phyloP scores from a whole-genome alignment of 2,329 filamentous ascomycete species.

The Alternaria rosae region DNA sequence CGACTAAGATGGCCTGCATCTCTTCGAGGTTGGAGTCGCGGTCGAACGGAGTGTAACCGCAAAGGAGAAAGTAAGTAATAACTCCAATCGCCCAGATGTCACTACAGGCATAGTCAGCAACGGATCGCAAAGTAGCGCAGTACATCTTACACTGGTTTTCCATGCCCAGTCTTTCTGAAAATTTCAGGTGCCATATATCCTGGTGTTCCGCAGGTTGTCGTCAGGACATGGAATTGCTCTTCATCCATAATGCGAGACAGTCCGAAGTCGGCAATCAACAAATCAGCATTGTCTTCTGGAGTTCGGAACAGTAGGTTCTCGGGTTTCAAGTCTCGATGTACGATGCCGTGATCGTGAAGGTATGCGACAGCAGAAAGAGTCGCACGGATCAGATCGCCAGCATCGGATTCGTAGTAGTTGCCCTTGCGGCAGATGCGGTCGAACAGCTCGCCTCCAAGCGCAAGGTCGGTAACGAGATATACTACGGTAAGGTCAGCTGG shows the following conservation, averaged over 20 bases:
- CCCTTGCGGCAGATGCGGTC: slow-evolving; percentile 99
- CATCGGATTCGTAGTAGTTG: slow-evolving; percentile 97
- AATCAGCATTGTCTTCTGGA: slow-evolving; percentile 95
- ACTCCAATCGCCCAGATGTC: slow-evolving; percentile 99
- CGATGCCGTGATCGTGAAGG: slow-evolving; percentile 97
- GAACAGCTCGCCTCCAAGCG: slow-evolving; percentile 94
- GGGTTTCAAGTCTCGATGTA: slow-evolving; percentile 96
- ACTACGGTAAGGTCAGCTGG: slow-evolving; percentile 57
- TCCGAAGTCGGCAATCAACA: slow-evolving; percentile 96
- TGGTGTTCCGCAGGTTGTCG: slow-evolving; percentile 95
- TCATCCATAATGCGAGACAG: slow-evolving; percentile 98
- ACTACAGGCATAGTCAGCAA: slow-evolving; percentile 48
- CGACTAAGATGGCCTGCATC: slow-evolving; percentile 97
- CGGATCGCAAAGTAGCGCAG: neutral
- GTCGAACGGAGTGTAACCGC: slow-evolving; percentile 98
- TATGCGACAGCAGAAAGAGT: slow-evolving; percentile 98
- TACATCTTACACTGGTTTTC: slow-evolving; percentile 80
- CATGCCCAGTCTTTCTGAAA: slow-evolving; percentile 97
- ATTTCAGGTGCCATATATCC: slow-evolving; percentile 99
- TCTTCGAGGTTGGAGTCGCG: slow-evolving; percentile 97
- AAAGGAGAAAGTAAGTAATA: slow-evolving; percentile 97
- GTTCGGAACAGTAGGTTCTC: slow-evolving; percentile 97
- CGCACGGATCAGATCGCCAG: slow-evolving; percentile 91
- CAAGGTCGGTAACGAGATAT: slow-evolving; percentile 96
- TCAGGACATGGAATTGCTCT: slow-evolving; percentile 96